Conservation (phyloP, 116 monocot genomes). For the Phalaenopsis hybrid region DNA sequence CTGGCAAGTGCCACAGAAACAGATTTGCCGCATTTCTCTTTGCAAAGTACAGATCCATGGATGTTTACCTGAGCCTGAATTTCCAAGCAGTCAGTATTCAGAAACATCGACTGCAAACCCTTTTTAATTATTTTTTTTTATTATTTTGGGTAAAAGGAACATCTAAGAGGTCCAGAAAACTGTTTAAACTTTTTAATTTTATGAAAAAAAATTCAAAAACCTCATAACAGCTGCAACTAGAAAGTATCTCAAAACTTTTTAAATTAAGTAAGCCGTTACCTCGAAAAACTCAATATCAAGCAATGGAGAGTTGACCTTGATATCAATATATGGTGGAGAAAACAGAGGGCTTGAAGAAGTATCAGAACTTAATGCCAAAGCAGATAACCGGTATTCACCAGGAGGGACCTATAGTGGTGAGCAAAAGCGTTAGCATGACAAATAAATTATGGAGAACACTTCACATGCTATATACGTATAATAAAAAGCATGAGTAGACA, state of each 20-base stretch:
- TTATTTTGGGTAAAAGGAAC: background rate
- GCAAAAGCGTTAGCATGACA: background rate
- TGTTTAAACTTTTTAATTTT: background rate
- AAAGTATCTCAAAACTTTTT: background rate
- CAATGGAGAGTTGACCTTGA: constrained; percentile 67
- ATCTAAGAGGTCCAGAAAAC: background rate
- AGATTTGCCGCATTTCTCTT: constrained; percentile 56
- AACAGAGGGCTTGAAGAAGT: constrained; percentile 53
- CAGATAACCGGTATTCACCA: constrained; percentile 89
- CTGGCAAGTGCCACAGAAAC: constrained; percentile 54
- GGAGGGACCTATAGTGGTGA: constrained; percentile 51
- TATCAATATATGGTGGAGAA: constrained; percentile 69
- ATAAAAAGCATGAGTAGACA: background rate
- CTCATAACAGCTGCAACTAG: background rate
- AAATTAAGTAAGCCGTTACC: constrained; percentile 29
- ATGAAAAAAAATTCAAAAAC: background rate
- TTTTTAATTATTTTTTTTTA: background rate
- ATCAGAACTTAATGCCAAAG: constrained; percentile 47
- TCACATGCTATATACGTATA: background rate
- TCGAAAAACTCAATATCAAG: constrained; percentile 71
- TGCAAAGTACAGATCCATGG: constrained; percentile 75
- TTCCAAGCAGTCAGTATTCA: background rate
- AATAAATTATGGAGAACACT: constrained; percentile 3
- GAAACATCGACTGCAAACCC: background rate
- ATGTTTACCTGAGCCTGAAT: constrained; percentile 77